These are phyloP conservation scores for Suhomyces yuchorum DNA, from an alignment of 1,139 yeast species.

Conservation along the genomic window DNA sequence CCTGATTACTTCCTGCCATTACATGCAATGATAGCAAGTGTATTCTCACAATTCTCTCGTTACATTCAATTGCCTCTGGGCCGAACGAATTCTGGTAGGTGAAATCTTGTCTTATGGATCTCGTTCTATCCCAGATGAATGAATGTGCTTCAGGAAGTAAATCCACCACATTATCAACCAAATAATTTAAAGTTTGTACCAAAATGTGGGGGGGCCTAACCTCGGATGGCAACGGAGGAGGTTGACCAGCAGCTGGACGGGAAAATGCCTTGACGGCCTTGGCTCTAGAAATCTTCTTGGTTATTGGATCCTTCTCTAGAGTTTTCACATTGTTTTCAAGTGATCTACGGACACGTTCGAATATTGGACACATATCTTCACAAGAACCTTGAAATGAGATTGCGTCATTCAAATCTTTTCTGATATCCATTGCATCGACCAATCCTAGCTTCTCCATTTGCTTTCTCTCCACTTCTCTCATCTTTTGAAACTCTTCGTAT, in stretches of 20 bases:
- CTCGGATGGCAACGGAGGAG: slow-evolving; percentile 96
- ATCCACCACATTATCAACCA: slow-evolving; percentile 63
- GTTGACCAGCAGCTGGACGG: slow-evolving; percentile 98
- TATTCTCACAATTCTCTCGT: slow-evolving; percentile 86
- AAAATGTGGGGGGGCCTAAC: slow-evolving; percentile 89
- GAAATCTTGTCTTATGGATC: slow-evolving; percentile 95
- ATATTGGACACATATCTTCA: slow-evolving; percentile 90
- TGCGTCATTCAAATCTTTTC: slow-evolving; percentile 84
- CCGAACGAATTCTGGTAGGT: slow-evolving; percentile 94
- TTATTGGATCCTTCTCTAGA: slow-evolving; percentile 67
- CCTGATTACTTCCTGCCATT: slow-evolving; percentile 79
- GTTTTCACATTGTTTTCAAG: slow-evolving; percentile 84
- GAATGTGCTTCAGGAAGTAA: slow-evolving; percentile 84
- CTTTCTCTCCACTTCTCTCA: slow-evolving; percentile 76
- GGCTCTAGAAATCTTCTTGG: slow-evolving; percentile 62
- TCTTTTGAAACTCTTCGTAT: slow-evolving; percentile 59
- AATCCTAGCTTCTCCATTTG: slow-evolving; percentile 81
- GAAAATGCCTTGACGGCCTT: slow-evolving; percentile 91
- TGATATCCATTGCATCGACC: slow-evolving; percentile 85
- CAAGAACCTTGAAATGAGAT: slow-evolving; percentile 87
- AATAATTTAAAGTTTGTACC: slow-evolving; percentile 63
- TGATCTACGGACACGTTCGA: slow-evolving; percentile 86
- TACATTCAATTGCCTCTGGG: slow-evolving; percentile 90
- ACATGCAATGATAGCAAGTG: slow-evolving; percentile 81
- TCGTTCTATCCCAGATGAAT: slow-evolving; percentile 98